A percentile compares a stretch with the other conserved stretches of the same genome.
These are phyloP conservation scores for Diplodia sapinea DNA, from an alignment of 2,329 filamentous ascomycete species.

Conservation along the genomic window DNA sequence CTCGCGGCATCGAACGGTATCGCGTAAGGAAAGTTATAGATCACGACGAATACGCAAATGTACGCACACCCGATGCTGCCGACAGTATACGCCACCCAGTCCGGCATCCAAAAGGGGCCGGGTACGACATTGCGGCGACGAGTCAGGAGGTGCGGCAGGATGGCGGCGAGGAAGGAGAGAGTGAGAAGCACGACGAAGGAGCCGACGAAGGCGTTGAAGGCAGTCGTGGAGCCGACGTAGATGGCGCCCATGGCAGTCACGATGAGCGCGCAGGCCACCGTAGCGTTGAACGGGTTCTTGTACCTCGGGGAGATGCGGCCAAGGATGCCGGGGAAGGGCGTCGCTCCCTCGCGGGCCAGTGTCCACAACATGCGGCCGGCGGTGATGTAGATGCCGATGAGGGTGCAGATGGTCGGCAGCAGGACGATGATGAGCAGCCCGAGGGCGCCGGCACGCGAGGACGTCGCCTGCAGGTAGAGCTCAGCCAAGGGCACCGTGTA, in stretches of 20 bases:
- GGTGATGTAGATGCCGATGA: constrained; percentile 65
- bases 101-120: constrained; percentile 64
- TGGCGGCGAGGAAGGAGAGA: constrained; percentile 66
- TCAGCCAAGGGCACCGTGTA: constrained; percentile 67
- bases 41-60: constrained; percentile 65
- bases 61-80: constrained; percentile 61
- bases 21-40: constrained; percentile 64
- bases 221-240: constrained; percentile 69
- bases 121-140: constrained; percentile 54
- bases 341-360: constrained; percentile 63
- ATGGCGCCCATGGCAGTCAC: constrained; percentile 66
- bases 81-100: constrained; percentile 35
- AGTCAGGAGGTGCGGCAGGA: constrained; percentile 58
- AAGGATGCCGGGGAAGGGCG: constrained; percentile 58
- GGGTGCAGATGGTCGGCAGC: constrained; percentile 58
- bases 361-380: constrained; percentile 69
- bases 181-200: constrained; percentile 63
- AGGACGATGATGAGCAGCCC: constrained; percentile 60
- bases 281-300: constrained; percentile 63
- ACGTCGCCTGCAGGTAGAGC: constrained; percentile 63
- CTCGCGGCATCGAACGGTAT: constrained; percentile 53
- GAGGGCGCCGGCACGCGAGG: constrained; percentile 48
- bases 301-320: constrained; percentile 54
- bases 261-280: constrained; percentile 56
- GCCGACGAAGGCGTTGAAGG: constrained; percentile 71